Base-by-base conservation (phyloP, 2,329 filamentous ascomycete species). In the Amauroascus verrucosus region DNA sequence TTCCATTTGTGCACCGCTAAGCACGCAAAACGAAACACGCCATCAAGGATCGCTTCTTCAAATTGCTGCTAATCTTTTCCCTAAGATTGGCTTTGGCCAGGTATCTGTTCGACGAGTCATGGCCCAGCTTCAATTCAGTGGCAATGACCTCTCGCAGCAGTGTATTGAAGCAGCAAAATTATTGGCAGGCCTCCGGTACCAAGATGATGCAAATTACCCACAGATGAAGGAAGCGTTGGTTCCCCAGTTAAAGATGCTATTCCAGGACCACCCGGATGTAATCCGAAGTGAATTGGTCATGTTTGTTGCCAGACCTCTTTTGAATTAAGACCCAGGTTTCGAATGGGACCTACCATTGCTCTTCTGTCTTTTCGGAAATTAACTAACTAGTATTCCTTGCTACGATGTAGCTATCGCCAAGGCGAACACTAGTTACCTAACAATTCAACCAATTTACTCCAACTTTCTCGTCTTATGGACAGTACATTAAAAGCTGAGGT, bases 1-100 rank as follows among this genome's bases (percentile, higher is more conserved):
- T 24, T 18, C 43, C 24, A 53, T 43, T 22, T 33, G 44, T 18
- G 44, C 49, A 46, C 54, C 50, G 32, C 22, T 46, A 16, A 55
- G 48, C 24, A 26, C n/a, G 8, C 37, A 52, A 14, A 37, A 18
- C 24, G 30, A 37, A 26, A 18, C 11, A 24, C n/a, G 20, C 13
- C 52, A 54, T 18, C 47, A 54, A 44, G 46, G 52, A 6, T 18
- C 2, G 28, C 37, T 54, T 20, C 46, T 50, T n/a, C 45, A 49
- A 20, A 26, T 8, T 14, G 52, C 37, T 3, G 46, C 48, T 4
- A 38, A 47, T 2, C 9, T 38, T 14, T 26, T 54, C 14, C 41
- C 43, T 4, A 16, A 20, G 22, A 30, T 45, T 20, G 53, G 47
- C 2, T 47, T 54, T 24, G 32, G 22, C 20, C n/a, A 46, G n/a